Evolutionary conservation across 1,284 basidiomycete species (phyloP).

Genomic region (Stygiomarasmius scandens): DNA sequence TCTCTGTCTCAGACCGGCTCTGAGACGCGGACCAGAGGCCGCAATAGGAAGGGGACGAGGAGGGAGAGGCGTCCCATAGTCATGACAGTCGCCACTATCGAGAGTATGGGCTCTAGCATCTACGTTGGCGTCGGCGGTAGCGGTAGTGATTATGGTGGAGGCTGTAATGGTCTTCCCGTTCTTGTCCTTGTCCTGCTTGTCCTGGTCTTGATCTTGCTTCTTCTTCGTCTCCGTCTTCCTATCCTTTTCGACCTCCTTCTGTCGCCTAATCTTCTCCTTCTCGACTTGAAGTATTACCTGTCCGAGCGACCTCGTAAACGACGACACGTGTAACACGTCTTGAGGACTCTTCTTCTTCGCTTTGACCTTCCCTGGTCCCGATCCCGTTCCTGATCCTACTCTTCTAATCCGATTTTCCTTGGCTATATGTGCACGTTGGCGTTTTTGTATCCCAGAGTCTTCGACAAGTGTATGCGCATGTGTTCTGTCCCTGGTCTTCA

Average conservation of each 20-base stretch:
- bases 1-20: background rate
- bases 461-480: too few species aligned
- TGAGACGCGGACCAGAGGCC: background rate
- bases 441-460: background rate
- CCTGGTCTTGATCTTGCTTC: background rate
- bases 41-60: too few species aligned
- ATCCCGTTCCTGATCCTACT: too few species aligned
- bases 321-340: conserved; percentile 9
- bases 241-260: background rate
- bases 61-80: conserved; percentile 13
- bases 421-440: background rate
- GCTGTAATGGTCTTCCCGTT: background rate
- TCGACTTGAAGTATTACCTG: background rate
- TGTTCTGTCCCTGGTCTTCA: too few species aligned
- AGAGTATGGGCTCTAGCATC: background rate
- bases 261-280: background rate
- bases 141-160: too few species aligned
- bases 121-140: too few species aligned
- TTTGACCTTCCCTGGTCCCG: too few species aligned
- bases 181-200: background rate
- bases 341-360: too few species aligned
- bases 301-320: conserved; percentile 9
- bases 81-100: conserved; percentile 2
- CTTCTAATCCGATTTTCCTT: background rate
- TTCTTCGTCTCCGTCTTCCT: background rate